phyloP scores from a whole-genome alignment of 2,329 filamentous ascomycete genomes.

The Aureobasidium sp. region DNA sequence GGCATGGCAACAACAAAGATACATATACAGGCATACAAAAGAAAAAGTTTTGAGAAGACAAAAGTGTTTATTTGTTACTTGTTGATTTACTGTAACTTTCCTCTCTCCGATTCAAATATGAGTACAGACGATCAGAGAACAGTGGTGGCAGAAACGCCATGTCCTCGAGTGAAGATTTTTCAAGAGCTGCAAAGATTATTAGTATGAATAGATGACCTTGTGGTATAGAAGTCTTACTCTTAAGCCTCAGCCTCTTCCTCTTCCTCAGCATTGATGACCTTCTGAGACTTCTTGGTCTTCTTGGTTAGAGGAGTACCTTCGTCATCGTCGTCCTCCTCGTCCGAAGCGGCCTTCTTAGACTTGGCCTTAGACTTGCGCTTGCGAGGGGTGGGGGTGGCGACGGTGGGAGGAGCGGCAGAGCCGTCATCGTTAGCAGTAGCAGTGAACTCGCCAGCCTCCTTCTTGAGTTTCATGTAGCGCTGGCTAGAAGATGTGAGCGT shows the following conservation, averaged over 20 bases:
- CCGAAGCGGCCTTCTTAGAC: neutral
- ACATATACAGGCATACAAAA: neutral
- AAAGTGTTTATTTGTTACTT: neutral
- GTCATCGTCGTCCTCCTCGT: neutral
- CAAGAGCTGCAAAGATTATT: neutral
- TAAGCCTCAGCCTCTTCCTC: neutral
- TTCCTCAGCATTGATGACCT: neutral
- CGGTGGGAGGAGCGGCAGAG: neutral
- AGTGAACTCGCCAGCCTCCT: neutral
- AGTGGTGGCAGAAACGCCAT: neutral
- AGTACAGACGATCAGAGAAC: neutral
- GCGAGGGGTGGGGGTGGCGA: neutral
- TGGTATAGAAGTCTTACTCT: neutral
- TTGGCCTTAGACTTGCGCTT: conserved; percentile 10
- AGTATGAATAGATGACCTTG: neutral
- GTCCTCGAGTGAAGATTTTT: neutral
- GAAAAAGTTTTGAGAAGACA: neutral
- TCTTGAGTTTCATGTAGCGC: conserved; percentile 9
- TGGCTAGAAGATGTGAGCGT: neutral
- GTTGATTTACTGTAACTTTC: neutral
- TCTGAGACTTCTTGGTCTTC: neutral
- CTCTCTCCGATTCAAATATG: neutral
- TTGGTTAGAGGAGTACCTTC: neutral
- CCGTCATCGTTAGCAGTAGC: neutral
- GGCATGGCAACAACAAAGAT: neutral